A percentile compares a stretch with the other conserved stretches of the same genome.
phyloP scores from a whole-genome alignment of 805 yeast genomes.

The Candida maris region DNA sequence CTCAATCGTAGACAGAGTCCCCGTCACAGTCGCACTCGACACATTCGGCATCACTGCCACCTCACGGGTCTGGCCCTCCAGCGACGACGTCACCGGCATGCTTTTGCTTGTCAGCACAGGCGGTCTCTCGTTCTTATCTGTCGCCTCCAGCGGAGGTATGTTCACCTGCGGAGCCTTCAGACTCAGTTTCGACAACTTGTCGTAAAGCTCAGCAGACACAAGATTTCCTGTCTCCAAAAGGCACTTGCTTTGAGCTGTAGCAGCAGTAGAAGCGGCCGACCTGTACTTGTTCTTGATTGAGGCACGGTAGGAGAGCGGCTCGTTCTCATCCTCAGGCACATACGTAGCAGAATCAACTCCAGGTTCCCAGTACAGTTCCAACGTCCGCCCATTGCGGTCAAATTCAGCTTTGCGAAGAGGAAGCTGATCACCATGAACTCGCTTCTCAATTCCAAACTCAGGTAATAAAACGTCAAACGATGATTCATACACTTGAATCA shows the following conservation, averaged over 20 bases:
- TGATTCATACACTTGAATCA: conserved; percentile 90
- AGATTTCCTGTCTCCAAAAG: conserved; percentile 29
- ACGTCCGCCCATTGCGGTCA: conserved; percentile 58
- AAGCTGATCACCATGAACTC: conserved; percentile 96
- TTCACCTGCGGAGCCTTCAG: conserved; percentile 45
- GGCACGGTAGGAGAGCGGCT: conserved; percentile 69
- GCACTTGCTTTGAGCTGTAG: conserved; percentile 47
- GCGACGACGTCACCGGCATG: conserved; percentile 27
- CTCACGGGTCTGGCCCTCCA: conserved; percentile 10
- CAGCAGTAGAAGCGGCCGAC: conserved; percentile 69
- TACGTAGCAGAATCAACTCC: conserved; percentile 91
- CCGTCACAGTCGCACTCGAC: conserved; percentile 7
- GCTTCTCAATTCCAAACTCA: conserved; percentile 89
- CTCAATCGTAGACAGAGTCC: conserved; percentile 1
- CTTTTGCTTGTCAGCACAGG: conserved; percentile 22
- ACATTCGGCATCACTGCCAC: conserved; percentile 6
- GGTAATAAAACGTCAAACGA: conserved; percentile 92
- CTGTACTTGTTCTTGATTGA: conserved; percentile 77
- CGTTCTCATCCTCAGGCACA: conserved; percentile 85
- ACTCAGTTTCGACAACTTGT: conserved; percentile 48
- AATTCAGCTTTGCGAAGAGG: conserved; percentile 92
- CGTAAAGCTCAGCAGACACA: conserved; percentile 41
- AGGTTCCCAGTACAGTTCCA: conserved; percentile 89
- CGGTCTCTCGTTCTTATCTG: conserved; percentile 9
- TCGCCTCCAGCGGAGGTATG: conserved; percentile 19